Evolutionary conservation across 2,329 filamentous ascomycete genomes (phyloP).

Genomic region (Bipolaris oryzae): DNA sequence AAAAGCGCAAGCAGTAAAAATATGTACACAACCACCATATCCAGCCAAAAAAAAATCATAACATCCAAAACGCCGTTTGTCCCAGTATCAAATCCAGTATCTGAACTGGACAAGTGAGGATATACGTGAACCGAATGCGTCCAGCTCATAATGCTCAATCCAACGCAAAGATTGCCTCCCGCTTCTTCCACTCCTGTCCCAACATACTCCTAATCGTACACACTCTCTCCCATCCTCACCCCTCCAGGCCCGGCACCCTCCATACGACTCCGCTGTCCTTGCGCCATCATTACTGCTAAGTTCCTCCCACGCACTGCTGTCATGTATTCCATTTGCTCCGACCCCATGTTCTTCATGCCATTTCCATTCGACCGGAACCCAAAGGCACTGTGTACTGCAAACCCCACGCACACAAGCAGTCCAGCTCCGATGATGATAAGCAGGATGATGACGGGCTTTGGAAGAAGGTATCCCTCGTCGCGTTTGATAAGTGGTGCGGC

Average conservation of each 20-base stretch:
- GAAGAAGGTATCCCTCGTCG: conserved; percentile 23
- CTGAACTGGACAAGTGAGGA: too few species aligned
- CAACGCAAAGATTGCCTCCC: not conserved
- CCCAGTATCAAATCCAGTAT: too few species aligned
- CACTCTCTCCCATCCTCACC: not conserved
- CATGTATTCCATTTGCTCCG: conserved; percentile 32
- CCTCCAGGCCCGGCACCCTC: not conserved
- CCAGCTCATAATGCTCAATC: not conserved
- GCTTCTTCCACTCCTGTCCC: not conserved
- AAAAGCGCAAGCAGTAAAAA: too few species aligned
- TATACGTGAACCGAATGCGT: too few species aligned
- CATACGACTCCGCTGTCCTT: conserved; percentile 9
- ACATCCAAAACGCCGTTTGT: too few species aligned
- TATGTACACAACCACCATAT: too few species aligned
- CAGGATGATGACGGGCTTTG: conserved; percentile 25
- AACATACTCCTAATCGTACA: not conserved
- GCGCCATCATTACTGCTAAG: conserved; percentile 17
- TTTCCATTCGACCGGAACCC: conserved; percentile 18
- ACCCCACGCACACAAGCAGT: conserved; percentile 24
- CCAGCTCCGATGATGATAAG: conserved; percentile 27
- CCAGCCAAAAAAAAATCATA: too few species aligned
- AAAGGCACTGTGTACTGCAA: conserved; percentile 25
- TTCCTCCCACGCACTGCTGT: conserved; percentile 26
- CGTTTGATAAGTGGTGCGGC: conserved; percentile 17
- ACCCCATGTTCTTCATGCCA: conserved; percentile 14